A percentile compares a stretch with the other conserved stretches of the same genome.
Evolutionary conservation across 306 rosid genomes (phyloP).

Genomic region (Abrus precatorius): DNA sequence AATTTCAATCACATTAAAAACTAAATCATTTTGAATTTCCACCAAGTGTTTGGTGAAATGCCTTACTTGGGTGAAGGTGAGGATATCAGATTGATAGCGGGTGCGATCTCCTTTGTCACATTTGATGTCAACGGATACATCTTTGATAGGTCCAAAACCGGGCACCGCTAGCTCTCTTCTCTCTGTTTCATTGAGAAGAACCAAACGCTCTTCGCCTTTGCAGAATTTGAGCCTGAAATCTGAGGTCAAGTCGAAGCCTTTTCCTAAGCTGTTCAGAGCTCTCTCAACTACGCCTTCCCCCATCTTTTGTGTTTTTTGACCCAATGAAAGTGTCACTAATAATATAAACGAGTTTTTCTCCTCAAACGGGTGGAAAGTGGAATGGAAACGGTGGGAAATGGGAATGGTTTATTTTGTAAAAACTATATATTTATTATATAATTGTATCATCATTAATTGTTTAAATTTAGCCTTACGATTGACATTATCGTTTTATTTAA

Average conservation of each 20-base stretch:
- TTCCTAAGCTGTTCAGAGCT: conserved; percentile 79
- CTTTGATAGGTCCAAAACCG: conserved; percentile 56
- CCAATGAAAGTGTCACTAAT: background rate
- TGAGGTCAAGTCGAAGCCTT: conserved; percentile 86
- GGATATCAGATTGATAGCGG: conserved; percentile 78
- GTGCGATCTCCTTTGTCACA: conserved; percentile 88
- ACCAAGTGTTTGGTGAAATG: conserved; percentile 15
- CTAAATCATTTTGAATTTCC: background rate
- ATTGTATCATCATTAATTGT: too few relatives aligned
- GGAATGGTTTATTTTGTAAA: too few relatives aligned
- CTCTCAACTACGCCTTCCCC: conserved; percentile 57
- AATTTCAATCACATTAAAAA: background rate
- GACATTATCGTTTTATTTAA: background rate
- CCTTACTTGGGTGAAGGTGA: conserved; percentile 70
- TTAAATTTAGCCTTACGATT: too few relatives aligned
- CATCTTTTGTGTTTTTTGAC: conserved; percentile 34
- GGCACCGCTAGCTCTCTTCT: conserved; percentile 61
- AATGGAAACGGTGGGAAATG: background rate
- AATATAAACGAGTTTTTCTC: conserved; percentile 17
- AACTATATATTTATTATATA: too few relatives aligned
- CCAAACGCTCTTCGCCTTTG: conserved; percentile 72
- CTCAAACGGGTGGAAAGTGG: background rate
- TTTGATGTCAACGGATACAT: conserved; percentile 79
- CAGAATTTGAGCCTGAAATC: conserved; percentile 87
- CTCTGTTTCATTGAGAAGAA: conserved; percentile 62